phyloP scores from a whole-genome alignment of 148 eudicot genomes.

The Camellia sinensis region DNA sequence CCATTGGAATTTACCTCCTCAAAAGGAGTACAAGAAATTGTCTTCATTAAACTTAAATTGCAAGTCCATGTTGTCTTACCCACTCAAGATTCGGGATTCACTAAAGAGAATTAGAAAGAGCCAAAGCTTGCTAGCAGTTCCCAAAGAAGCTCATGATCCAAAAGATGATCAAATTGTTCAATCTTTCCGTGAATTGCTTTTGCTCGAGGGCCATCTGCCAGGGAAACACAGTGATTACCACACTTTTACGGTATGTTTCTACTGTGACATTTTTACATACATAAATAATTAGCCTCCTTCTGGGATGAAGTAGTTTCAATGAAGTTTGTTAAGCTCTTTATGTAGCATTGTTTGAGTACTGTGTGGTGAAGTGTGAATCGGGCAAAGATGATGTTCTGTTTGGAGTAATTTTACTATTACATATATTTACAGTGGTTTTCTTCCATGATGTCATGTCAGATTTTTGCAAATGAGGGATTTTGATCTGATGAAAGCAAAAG shows the following conservation, averaged over 20 bases:
- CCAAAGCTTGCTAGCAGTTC: conserved; percentile 10
- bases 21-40: conserved; percentile 8
- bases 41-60: not conserved
- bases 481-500: conserved; percentile 52
- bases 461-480: conserved; percentile 52
- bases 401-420: not conserved
- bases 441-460: conserved; percentile 28
- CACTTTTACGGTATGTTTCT: conserved; percentile 42
- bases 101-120: conserved; percentile 13
- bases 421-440: too few relatives aligned
- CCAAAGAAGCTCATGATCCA: conserved; percentile 31
- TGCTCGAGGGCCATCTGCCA: conserved; percentile 28
- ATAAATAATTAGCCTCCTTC: too few relatives aligned
- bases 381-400: not conserved
- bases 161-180: conserved; percentile 46
- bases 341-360: not conserved
- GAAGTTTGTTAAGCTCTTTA: not conserved
- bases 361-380: not conserved
- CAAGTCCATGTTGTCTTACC: conserved; percentile 10
- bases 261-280: not conserved
- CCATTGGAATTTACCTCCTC: conserved; percentile 19
- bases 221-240: conserved; percentile 40
- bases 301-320: not conserved
- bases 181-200: conserved; percentile 41
- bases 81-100: conserved; percentile 14